Conservation (phyloP, 768 basidiomycete species). For the Xanthoconium purpureum region DNA sequence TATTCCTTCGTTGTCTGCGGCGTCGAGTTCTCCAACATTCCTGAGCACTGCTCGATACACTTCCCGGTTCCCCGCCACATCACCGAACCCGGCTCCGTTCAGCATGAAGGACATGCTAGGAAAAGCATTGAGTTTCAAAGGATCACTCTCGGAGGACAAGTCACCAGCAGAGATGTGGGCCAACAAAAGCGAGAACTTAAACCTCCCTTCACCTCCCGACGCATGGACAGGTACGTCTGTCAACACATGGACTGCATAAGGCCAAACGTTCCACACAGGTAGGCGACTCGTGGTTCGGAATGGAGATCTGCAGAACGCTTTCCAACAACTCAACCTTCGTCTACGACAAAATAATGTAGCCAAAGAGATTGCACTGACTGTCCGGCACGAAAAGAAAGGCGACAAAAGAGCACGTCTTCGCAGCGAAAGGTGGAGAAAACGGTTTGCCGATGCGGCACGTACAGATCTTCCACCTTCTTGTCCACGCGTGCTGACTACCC, state of each 20-base stretch:
- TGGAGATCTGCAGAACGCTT: constrained; percentile 47
- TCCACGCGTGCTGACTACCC: constrained; percentile 12
- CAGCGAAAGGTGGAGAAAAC: constrained; percentile 76
- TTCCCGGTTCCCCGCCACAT: constrained; percentile 5
- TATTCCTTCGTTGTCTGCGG: background rate
- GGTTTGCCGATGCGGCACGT: constrained; percentile 75
- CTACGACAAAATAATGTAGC: constrained; percentile 56
- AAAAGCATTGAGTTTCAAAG: constrained; percentile 16
- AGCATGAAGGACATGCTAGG: constrained; percentile 13
- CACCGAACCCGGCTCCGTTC: constrained; percentile 4
- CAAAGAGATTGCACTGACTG: constrained; percentile 43
- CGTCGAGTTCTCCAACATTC: background rate
- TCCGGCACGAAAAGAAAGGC: constrained; percentile 82
- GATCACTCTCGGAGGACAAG: constrained; percentile 7
- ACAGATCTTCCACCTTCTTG: constrained; percentile 5
- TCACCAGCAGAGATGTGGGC: constrained; percentile 39
- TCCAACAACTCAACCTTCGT: constrained; percentile 47
- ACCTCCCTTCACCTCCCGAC: constrained; percentile 40
- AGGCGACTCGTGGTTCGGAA: constrained; percentile 51
- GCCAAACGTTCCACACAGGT: constrained; percentile 40
- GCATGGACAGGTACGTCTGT: constrained; percentile 49
- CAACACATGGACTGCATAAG: background rate
- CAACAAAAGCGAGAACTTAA: constrained; percentile 19
- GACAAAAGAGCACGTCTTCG: constrained; percentile 69
- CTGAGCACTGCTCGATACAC: constrained; percentile 7